These are phyloP conservation scores for Fusarium chuoi DNA, from an alignment of 2,329 filamentous ascomycete species.

Conservation along the genomic window DNA sequence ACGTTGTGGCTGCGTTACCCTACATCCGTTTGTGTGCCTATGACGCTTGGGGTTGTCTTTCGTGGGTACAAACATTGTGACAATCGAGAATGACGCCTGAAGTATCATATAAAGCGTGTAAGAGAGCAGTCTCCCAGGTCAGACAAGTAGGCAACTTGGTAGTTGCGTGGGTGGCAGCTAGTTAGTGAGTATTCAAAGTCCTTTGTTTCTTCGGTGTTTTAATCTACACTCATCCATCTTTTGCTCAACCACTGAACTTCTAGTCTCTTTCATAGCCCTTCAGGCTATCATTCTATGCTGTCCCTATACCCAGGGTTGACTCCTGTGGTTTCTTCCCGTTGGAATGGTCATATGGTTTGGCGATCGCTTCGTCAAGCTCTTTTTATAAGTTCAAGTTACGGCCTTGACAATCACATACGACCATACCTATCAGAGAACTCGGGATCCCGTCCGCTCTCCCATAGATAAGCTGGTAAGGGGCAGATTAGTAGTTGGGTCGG, in stretches of 20 bases:
- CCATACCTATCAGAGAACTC: slow-evolving; percentile 2
- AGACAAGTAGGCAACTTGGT: background rate
- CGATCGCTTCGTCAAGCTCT: accelerated
- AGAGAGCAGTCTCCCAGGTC: no score
- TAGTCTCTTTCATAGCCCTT: background rate
- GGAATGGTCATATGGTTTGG: no score
- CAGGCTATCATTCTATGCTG: no score
- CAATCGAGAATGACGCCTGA: background rate
- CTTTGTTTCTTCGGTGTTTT: accelerated
- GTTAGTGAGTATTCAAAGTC: accelerated
- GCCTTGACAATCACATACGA: background rate
- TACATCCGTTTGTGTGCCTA: no score
- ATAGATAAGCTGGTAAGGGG: slow-evolving; percentile 10
- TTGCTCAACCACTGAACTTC: no score
- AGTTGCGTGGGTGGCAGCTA: background rate
- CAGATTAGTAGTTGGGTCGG: slow-evolving; percentile 18
- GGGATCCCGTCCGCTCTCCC: slow-evolving; percentile 15
- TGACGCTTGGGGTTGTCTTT: background rate
- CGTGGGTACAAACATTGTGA: background rate
- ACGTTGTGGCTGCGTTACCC: background rate
- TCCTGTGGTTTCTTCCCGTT: background rate
- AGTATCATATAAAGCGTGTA: no score
- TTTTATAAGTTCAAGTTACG: accelerated
- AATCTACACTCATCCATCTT: background rate
- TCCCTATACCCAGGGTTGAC: accelerated